Conservation (phyloP, 768 basidiomycete genomes). For the Phylloporus scabripes region DNA sequence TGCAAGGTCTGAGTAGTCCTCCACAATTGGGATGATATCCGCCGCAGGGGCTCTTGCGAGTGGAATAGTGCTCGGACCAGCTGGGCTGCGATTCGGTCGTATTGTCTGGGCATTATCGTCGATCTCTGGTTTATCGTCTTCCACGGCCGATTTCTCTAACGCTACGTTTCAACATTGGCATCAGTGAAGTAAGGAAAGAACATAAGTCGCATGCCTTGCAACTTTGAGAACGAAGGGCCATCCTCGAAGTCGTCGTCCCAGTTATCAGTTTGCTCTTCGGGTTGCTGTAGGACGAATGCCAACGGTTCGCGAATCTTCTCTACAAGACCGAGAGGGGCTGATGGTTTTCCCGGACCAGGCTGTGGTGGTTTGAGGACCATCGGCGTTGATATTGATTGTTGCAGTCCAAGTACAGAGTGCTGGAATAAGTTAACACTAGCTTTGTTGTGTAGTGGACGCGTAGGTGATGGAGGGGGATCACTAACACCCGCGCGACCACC, state of each 20-base stretch:
- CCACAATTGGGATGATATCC: slow-evolving; percentile 64
- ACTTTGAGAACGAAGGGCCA: slow-evolving; percentile 80
- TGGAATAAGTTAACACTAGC: slow-evolving; percentile 24
- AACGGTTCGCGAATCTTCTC: slow-evolving; percentile 48
- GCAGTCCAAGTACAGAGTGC: slow-evolving; percentile 31
- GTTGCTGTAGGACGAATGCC: slow-evolving; percentile 60
- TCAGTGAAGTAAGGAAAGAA: not conserved
- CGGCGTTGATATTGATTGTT: slow-evolving; percentile 32
- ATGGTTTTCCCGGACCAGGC: slow-evolving; percentile 15
- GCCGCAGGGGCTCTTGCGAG: slow-evolving; percentile 57
- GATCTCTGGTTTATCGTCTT: slow-evolving; percentile 48
- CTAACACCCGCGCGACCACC: slow-evolving; percentile 35
- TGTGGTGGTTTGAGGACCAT: slow-evolving; percentile 21
- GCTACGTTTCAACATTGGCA: slow-evolving; percentile 32
- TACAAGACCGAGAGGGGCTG: slow-evolving; percentile 27
- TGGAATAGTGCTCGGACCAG: slow-evolving; percentile 42
- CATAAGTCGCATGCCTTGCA: slow-evolving; percentile 45
- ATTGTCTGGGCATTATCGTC: slow-evolving; percentile 83
- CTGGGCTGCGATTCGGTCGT: slow-evolving; percentile 68
- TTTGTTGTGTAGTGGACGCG: slow-evolving; percentile 29
- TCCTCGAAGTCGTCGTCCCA: slow-evolving; percentile 99
- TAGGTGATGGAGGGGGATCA: slow-evolving; percentile 43
- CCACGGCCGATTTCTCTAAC: slow-evolving; percentile 54
- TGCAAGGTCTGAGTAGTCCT: slow-evolving; percentile 89
- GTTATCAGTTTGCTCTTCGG: slow-evolving; percentile 87